Base-by-base conservation (phyloP, 495 filamentous ascomycete species). In the Lophium mytilinum region DNA sequence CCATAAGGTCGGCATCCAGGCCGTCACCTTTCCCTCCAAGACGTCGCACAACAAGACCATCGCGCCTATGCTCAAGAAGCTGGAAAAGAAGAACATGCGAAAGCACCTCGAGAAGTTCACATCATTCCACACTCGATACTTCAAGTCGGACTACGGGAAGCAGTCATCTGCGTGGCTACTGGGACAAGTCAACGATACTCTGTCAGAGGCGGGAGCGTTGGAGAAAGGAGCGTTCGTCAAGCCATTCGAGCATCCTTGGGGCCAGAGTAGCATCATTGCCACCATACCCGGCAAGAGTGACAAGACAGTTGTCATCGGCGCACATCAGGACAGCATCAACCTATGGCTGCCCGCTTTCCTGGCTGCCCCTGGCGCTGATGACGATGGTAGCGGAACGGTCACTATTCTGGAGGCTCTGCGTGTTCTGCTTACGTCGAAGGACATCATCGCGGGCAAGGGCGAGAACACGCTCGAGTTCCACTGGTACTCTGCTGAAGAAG, bases 401-500 rank as follows among this genome's bases (percentile, higher is more conserved):
- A 89, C 86, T n/a, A 89, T 87, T 57, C 78, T 89, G 4, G 86
- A 89, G 68, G 77, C 83, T 7, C 69, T 89, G 60, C 75, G 86
- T 15, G 79, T 83, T 35, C 71, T 87, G 1, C 76, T 88, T 53
- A 67, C 73, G 67, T 76, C 75, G 9, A 72, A 83, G 21, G 71
- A 73, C 52, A 71, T 83, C 36, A 65, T 77, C 53, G 68, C 72
- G 12, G 84, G 84, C 56, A 76, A 81, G 49, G 77, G 75, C 30
- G 67, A 77, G 57, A 92, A 97, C 71, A 96, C 91, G 0, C 71
- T 97, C 60, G 92, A 96, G 72, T 97, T 97, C 69, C 90, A 95
- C 69, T 97, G 90, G 83, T 97, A 95, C 72, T 85, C 82, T 11
- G 92, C 89, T 0, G 92, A 97, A 67, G 92, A 96, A 69, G 89